A percentile compares a stretch with the other conserved stretches of the same genome.
These are phyloP conservation scores for Cryomyces minteri DNA, from an alignment of 495 filamentous ascomycete genomes.

Conservation along the genomic window DNA sequence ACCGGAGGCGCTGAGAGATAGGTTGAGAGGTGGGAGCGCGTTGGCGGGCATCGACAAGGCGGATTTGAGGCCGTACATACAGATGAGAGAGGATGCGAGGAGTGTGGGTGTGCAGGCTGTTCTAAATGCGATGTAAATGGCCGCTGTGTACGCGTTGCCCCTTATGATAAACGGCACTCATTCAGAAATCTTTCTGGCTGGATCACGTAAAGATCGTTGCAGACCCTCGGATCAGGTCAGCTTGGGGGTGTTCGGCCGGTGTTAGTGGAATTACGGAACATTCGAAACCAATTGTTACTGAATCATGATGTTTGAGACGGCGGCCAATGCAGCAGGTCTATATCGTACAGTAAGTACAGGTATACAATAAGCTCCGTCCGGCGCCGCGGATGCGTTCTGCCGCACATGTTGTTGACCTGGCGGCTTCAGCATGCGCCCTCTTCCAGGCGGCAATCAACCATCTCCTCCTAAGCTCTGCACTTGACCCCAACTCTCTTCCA, in stretches of 20 bases:
- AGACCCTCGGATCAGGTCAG: too few species aligned
- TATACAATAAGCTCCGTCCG: not conserved
- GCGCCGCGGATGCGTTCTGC: not conserved
- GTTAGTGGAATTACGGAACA: too few species aligned
- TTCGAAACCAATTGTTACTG: too few species aligned
- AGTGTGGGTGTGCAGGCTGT: constrained; percentile 67
- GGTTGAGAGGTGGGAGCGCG: constrained; percentile 36
- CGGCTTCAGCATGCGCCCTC: not conserved
- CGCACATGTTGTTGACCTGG: not conserved
- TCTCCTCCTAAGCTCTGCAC: not conserved
- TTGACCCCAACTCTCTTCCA: not conserved
- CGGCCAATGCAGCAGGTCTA: constrained; percentile 3
- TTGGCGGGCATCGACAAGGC: constrained; percentile 30
- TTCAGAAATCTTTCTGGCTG: too few species aligned
- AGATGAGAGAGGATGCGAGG: constrained; percentile 63
- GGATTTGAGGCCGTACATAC: constrained; percentile 70
- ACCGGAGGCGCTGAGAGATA: constrained; percentile 68
- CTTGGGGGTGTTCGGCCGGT: too few species aligned
- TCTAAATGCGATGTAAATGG: constrained; percentile 32
- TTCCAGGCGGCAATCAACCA: not conserved
- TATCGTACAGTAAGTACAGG: constrained; percentile 19
- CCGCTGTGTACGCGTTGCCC: too few species aligned
- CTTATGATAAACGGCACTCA: too few species aligned
- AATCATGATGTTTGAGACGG: too few species aligned
- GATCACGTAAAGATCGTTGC: too few species aligned